phyloP scores from a whole-genome alignment of 805 yeast genomes.

The Starmerella stigmatis region DNA sequence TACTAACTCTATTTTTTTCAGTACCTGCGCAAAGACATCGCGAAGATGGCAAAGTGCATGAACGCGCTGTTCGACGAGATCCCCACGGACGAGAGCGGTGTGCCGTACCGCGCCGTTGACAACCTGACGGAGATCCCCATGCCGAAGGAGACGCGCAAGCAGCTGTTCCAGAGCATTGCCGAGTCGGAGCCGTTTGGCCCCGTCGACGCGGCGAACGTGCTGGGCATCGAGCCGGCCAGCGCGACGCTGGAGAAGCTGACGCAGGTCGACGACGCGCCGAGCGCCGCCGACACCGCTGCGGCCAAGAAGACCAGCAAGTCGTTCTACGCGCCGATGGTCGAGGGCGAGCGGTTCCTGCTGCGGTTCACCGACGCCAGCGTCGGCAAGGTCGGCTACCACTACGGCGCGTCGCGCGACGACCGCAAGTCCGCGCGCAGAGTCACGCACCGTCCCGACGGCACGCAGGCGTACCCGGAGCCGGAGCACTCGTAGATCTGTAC shows the following conservation, averaged over 20 bases:
- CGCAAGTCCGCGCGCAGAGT: constrained; percentile 62
- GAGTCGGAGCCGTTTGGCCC: constrained; percentile 96
- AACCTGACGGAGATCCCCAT: constrained; percentile 90
- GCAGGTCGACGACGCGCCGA: constrained; percentile 17
- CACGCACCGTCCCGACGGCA: constrained; percentile 25
- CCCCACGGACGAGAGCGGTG: constrained; percentile 22
- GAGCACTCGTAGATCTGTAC: constrained; percentile 20
- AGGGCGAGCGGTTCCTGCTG: constrained; percentile 63
- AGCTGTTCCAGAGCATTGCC: constrained; percentile 78
- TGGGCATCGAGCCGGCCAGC: constrained; percentile 80
- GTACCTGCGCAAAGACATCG: constrained; percentile 45
- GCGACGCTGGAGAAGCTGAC: constrained; percentile 56
- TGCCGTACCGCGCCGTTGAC: constrained; percentile 40
- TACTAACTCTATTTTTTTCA: constrained; percentile 19
- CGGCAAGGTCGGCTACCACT: constrained; percentile 82
- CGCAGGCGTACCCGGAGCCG: constrained; percentile 22
- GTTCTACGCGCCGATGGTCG: constrained; percentile 47
- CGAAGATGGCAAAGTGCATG: constrained; percentile 50
- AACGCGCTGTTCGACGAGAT: constrained; percentile 68
- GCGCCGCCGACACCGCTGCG: constrained; percentile 7
- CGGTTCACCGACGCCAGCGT: constrained; percentile 67
- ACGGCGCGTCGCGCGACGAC: constrained; percentile 85
- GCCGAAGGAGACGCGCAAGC: constrained; percentile 68
- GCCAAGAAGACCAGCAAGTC: constrained; percentile 32
- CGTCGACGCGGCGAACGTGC: constrained; percentile 78